Evolutionary conservation across 352 stramenopile genomes (phyloP).

Genomic region (Phytophthora fragariae): DNA sequence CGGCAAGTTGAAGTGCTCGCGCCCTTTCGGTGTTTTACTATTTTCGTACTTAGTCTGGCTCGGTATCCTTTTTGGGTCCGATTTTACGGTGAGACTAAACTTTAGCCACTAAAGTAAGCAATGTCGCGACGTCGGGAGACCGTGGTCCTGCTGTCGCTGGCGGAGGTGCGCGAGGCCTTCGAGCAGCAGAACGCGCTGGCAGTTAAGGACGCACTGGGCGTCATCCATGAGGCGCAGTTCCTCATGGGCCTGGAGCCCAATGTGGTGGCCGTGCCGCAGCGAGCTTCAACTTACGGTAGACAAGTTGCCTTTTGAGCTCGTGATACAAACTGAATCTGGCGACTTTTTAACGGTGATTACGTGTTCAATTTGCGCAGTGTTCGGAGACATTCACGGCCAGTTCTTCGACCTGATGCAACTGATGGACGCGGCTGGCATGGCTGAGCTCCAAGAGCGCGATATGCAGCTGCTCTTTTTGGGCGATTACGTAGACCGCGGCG

Average conservation of each 20-base stretch:
- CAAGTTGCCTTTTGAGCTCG: slow-evolving; percentile 24
- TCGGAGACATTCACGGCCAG: slow-evolving; percentile 85
- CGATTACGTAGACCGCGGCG: slow-evolving; percentile 84
- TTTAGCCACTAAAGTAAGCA: neutral
- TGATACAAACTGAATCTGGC: neutral
- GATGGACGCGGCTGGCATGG: slow-evolving; percentile 55
- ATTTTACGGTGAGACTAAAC: slow-evolving; percentile 15
- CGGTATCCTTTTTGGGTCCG: slow-evolving; percentile 9
- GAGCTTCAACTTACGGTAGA: slow-evolving; percentile 42
- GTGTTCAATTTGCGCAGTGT: slow-evolving; percentile 51
- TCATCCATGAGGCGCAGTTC: slow-evolving; percentile 78
- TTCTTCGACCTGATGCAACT: slow-evolving; percentile 81
- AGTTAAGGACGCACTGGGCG: slow-evolving; percentile 57
- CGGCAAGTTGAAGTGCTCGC: slow-evolving; percentile 38
- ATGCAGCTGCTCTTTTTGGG: slow-evolving; percentile 76
- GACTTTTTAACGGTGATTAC: slow-evolving; percentile 16
- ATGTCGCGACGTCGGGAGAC: slow-evolving; percentile 47
- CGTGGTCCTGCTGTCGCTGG: slow-evolving; percentile 50
- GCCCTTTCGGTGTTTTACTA: slow-evolving; percentile 25
- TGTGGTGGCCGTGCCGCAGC: slow-evolving; percentile 51
- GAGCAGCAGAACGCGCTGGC: slow-evolving; percentile 64
- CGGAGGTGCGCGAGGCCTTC: slow-evolving; percentile 57
- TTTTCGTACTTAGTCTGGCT: slow-evolving; percentile 17
- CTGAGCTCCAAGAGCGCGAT: slow-evolving; percentile 53
- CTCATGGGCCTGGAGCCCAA: slow-evolving; percentile 70